Percentiles rank a stretch among this genome's conserved stretches.
These are phyloP conservation scores for Solanum megistacrolobum DNA, from an alignment of 257 asterid species.

Conservation along the genomic window DNA sequence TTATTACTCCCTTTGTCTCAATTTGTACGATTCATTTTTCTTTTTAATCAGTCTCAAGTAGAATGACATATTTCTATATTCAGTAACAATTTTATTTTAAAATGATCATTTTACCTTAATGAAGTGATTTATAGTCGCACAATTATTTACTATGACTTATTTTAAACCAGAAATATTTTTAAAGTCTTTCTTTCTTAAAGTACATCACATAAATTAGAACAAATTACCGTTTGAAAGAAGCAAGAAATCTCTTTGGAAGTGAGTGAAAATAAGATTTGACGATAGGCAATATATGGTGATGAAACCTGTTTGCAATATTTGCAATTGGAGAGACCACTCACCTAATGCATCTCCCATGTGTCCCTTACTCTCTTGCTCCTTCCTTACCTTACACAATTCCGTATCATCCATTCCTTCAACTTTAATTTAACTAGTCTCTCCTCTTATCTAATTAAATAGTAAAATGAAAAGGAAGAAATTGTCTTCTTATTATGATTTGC, in stretches of 20 bases:
- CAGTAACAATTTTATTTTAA: too few relatives aligned
- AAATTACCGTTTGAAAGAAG: background rate
- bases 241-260: background rate
- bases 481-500: background rate
- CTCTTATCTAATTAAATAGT: background rate
- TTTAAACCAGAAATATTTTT: too few relatives aligned
- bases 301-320: background rate
- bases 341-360: background rate
- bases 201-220: background rate
- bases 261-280: background rate
- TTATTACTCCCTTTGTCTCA: too few relatives aligned
- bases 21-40: too few relatives aligned
- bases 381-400: background rate
- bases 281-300: background rate
- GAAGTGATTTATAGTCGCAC: too few relatives aligned
- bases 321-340: background rate
- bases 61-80: too few relatives aligned
- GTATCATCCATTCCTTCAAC: background rate
- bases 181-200: too few relatives aligned
- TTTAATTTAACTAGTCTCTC: background rate
- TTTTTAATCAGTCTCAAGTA: too few relatives aligned
- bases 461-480: background rate
- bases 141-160: too few relatives aligned
- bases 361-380: background rate
- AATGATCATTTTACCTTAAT: too few relatives aligned